A percentile compares a stretch with the other conserved stretches of the same genome.
phyloP scores from a whole-genome alignment of 805 yeast genomes.

The Jamesozyma piceae region DNA sequence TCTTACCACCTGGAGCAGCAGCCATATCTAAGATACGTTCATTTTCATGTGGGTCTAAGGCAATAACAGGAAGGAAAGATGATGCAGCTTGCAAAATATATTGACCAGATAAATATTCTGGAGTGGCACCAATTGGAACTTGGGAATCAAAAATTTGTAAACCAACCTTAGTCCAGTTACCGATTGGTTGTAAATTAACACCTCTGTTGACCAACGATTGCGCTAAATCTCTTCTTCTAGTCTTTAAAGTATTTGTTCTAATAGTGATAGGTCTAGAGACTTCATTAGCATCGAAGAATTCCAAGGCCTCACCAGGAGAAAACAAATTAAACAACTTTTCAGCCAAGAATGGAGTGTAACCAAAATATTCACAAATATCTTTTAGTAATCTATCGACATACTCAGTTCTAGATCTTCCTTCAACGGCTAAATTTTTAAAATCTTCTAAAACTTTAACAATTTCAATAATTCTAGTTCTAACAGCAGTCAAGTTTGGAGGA shows the following conservation, averaged over 20 bases:
- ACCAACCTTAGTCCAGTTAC: conserved; percentile 97
- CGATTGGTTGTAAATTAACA: conserved; percentile 93
- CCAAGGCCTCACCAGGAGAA: conserved; percentile 93
- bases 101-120: conserved; percentile 96
- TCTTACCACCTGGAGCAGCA: conserved; percentile 98
- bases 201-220: conserved; percentile 93
- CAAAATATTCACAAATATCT: conserved; percentile 90
- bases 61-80: conserved; percentile 95
- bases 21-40: conserved; percentile 98
- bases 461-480: conserved; percentile 92
- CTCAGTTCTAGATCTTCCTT: conserved; percentile 77
- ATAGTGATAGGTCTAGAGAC: conserved; percentile 93
- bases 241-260: conserved; percentile 91
- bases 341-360: conserved; percentile 85
- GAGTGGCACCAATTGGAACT: conserved; percentile 99
- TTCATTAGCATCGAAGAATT: conserved; percentile 97
- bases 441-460: conserved; percentile 89
- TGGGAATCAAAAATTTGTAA: conserved; percentile 94
- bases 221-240: conserved; percentile 92
- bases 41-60: conserved; percentile 91
- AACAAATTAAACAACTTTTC: conserved; percentile 87
- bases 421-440: conserved; percentile 72
- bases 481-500: conserved; percentile 68
- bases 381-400: conserved; percentile 67
- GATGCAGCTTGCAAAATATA: conserved; percentile 98